phyloP scores from a whole-genome alignment of 2,329 filamentous ascomycete genomes.

The Fusarium dimerum region DNA sequence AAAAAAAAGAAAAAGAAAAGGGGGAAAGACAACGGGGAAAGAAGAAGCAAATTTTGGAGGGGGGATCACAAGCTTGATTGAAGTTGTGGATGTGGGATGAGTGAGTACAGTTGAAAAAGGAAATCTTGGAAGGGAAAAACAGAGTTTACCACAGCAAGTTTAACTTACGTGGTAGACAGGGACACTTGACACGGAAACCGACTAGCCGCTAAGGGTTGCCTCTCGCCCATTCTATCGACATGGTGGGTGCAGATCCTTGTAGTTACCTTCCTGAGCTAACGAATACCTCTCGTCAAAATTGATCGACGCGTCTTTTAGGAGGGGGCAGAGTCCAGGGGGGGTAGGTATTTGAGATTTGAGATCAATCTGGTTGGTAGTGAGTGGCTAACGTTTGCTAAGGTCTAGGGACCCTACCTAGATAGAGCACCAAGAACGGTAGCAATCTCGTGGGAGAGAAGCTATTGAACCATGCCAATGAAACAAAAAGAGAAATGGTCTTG shows the following conservation, averaged over 20 bases:
- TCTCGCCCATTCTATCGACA: slow-evolving; percentile 21
- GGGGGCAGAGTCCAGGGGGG: no score
- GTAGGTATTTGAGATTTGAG: no score
- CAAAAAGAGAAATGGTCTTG: no score
- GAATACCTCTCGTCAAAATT: not conserved
- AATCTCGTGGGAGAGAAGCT: no score
- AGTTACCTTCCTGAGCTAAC: not conserved
- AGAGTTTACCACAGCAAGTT: no score
- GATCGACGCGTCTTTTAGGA: not conserved
- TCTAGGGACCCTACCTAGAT: no score
- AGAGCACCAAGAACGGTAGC: no score
- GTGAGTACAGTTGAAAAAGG: not conserved
- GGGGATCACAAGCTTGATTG: not conserved
- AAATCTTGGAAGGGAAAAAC: slow-evolving; percentile 12
- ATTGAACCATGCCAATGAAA: no score
- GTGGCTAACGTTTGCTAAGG: no score
- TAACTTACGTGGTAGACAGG: not conserved
- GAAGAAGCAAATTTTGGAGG: not conserved
- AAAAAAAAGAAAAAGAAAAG: not conserved
- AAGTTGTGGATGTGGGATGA: not conserved
- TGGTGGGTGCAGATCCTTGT: not conserved
- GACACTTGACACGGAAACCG: slow-evolving; percentile 22
- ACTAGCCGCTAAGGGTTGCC: slow-evolving; percentile 24
- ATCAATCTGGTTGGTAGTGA: no score
- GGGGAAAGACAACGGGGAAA: not conserved